A percentile compares a stretch with the other conserved stretches of the same genome.
Evolutionary conservation across 1,284 basidiomycete species (phyloP).

Genomic region (Ustilago vetiveriae): DNA sequence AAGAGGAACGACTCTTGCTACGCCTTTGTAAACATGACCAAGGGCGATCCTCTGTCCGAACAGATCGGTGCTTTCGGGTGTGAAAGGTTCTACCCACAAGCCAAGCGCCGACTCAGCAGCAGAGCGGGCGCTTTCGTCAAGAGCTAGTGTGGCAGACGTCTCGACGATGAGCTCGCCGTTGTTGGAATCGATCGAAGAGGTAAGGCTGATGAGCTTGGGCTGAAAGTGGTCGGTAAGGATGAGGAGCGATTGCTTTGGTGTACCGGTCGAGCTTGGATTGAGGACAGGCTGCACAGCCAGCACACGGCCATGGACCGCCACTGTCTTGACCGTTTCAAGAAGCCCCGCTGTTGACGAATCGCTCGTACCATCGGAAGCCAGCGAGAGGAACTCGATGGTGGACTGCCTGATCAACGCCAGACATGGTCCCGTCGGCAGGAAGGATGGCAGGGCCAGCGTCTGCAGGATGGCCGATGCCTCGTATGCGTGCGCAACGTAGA

Average conservation of each 20-base stretch:
- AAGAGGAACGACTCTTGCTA: conserved; percentile 43
- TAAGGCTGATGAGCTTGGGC: conserved; percentile 42
- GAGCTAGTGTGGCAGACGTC: conserved; percentile 32
- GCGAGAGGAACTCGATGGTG: conserved; percentile 41
- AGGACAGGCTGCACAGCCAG: conserved; percentile 26
- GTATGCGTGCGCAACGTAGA: conserved; percentile 47
- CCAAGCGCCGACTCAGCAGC: conserved; percentile 51
- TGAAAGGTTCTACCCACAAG: conserved; percentile 30
- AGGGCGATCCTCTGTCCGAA: conserved; percentile 30
- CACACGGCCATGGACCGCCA: conserved; percentile 42
- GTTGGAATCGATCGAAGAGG: conserved; percentile 4
- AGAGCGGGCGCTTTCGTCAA: conserved; percentile 51
- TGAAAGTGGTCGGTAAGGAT: conserved; percentile 58
- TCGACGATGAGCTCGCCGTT: conserved; percentile 11
- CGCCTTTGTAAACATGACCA: conserved; percentile 52
- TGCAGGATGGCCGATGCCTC: conserved; percentile 39
- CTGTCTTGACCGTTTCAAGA: conserved; percentile 26
- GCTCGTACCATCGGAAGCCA: conserved; percentile 2
- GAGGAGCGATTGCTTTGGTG: conserved; percentile 20
- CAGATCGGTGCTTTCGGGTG: neutral
- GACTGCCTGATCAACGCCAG: conserved; percentile 46
- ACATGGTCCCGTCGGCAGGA: conserved; percentile 40
- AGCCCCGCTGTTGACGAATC: conserved; percentile 10
- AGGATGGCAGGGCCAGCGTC: conserved; percentile 28
- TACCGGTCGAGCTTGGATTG: conserved; percentile 4